Percentiles rank a stretch among this genome's conserved stretches.
Evolutionary conservation across 2,329 filamentous ascomycete genomes (phyloP).

Genomic region (Thielaviopsis cerberus): DNA sequence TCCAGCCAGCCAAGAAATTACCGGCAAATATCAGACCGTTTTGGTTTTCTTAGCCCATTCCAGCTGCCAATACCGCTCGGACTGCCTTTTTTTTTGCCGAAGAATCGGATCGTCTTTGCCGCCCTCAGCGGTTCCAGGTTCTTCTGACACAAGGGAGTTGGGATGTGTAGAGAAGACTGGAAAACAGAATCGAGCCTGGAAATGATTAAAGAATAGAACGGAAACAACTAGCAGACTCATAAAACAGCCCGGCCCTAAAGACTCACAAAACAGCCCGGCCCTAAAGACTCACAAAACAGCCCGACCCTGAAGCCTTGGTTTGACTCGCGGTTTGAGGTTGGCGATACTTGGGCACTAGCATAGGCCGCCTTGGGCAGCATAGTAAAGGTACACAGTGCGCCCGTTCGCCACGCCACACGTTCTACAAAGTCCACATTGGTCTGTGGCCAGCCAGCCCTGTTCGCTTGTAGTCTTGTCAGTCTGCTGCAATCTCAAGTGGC

Average conservation of each 20-base stretch:
- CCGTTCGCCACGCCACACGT: too few species aligned
- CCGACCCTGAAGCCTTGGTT: background rate
- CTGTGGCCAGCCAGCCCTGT: background rate
- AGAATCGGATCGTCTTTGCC: background rate
- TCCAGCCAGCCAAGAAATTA: too few species aligned
- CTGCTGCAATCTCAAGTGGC: background rate
- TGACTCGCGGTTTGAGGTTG: background rate
- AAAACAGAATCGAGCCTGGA: background rate
- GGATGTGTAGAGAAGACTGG: background rate
- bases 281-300: background rate
- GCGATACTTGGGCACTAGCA: background rate
- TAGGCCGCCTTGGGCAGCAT: too few species aligned
- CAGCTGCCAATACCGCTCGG: background rate
- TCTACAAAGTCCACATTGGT: background rate
- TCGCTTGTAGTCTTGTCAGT: too few species aligned
- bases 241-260: too few species aligned
- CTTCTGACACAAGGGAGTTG: background rate
- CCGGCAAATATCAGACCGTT: background rate
- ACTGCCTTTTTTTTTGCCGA: background rate
- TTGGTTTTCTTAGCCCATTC: background rate
- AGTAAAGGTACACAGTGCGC: too few species aligned
- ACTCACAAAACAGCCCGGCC: too few species aligned
- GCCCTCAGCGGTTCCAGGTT: too few species aligned
- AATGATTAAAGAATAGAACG: too few species aligned
- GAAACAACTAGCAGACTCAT: background rate